Conservation (phyloP, 129 eudicot species). For the Smallanthus sonchifolius region DNA sequence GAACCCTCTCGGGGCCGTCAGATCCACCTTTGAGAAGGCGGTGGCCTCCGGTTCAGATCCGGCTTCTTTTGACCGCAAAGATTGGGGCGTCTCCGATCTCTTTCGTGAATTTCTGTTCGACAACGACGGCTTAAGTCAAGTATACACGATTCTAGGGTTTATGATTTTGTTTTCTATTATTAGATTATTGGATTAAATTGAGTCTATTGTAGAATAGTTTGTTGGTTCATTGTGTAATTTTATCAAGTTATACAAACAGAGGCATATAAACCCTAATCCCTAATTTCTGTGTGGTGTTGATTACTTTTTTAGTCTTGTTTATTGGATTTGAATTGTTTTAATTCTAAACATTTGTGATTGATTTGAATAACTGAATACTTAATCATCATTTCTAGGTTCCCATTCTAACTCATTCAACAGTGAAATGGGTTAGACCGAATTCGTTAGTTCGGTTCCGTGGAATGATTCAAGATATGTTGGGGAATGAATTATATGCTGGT, state of each 20-base stretch:
- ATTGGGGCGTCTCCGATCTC: constrained; percentile 77
- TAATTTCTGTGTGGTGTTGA: too few species aligned
- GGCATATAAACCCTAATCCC: too few species aligned
- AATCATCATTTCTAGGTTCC: constrained; percentile 53
- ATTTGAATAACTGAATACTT: constrained; percentile 2
- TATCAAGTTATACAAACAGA: too few species aligned
- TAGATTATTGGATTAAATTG: neutral
- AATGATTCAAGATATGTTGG: constrained; percentile 93
- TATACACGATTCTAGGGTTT: constrained; percentile 20
- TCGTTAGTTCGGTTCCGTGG: constrained; percentile 79
- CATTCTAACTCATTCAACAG: constrained; percentile 47
- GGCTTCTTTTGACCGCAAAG: constrained; percentile 46
- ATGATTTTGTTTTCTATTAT: neutral
- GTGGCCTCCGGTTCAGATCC: constrained; percentile 41
- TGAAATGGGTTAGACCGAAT: constrained; percentile 54
- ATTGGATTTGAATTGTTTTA: neutral
- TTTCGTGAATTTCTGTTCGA: constrained; percentile 55
- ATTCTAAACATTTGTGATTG: neutral
- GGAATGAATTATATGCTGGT: constrained; percentile 86
- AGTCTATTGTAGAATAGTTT: neutral
- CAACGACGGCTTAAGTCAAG: constrained; percentile 52
- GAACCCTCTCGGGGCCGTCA: constrained; percentile 89
- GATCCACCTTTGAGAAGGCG: constrained; percentile 72
- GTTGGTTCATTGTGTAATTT: too few species aligned
- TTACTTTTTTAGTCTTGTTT: neutral